Conservation (phyloP, 2,329 filamentous ascomycete genomes). For the Alternaria longipes region DNA sequence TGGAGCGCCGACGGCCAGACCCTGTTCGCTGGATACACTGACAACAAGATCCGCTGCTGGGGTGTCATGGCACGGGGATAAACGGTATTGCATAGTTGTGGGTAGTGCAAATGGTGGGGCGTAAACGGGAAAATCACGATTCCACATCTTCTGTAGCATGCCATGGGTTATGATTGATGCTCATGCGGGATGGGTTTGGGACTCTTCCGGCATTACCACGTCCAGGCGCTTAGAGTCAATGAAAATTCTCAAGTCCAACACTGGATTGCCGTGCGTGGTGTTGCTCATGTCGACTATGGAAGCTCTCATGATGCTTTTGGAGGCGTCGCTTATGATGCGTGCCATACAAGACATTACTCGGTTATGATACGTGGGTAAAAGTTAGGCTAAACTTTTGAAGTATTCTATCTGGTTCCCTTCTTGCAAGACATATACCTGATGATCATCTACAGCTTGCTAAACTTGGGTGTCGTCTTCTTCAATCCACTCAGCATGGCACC, state of each 20-base stretch:
- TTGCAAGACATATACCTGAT: too few relatives aligned
- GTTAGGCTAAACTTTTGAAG: not conserved
- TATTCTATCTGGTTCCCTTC: not conserved
- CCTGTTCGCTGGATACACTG: constrained; percentile 99
- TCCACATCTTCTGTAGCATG: constrained; percentile 52
- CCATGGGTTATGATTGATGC: constrained; percentile 50
- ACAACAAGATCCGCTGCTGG: constrained; percentile 76
- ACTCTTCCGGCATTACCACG: constrained; percentile 53
- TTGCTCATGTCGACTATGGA: not conserved
- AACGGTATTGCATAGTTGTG: constrained; percentile 30
- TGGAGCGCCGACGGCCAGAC: constrained; percentile 99
- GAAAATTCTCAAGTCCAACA: constrained; percentile 54
- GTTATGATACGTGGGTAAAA: not conserved
- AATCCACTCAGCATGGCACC: constrained; percentile 78
- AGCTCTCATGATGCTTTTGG: not conserved
- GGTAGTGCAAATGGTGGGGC: constrained; percentile 32
- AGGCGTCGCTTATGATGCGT: constrained; percentile 8
- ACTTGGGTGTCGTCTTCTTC: constrained; percentile 80
- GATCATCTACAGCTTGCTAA: constrained; percentile 76
- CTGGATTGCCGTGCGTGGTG: constrained; percentile 17
- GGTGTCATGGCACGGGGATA: constrained; percentile 55
- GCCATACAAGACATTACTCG: constrained; percentile 47
- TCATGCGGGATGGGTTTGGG: constrained; percentile 48
- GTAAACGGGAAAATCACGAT: constrained; percentile 50
- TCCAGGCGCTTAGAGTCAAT: constrained; percentile 55